These are phyloP conservation scores for Elsinoe fawcettii DNA, from an alignment of 2,329 filamentous ascomycete genomes.

Conservation along the genomic window DNA sequence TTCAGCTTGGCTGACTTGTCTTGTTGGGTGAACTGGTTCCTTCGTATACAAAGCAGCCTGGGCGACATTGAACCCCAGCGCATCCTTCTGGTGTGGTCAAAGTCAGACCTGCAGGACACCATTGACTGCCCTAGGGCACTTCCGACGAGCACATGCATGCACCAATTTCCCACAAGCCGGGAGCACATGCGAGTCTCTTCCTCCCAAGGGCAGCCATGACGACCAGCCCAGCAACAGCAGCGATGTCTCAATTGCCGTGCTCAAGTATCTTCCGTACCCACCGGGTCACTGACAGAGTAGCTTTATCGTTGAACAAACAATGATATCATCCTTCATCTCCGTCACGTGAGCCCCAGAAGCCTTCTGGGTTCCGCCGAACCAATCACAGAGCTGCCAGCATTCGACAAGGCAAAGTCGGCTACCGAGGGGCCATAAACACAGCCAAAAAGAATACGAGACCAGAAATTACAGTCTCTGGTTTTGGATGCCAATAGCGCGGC, in stretches of 20 bases:
- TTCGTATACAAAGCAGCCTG: neutral
- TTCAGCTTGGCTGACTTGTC: neutral
- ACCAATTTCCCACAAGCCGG: neutral
- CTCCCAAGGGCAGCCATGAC: neutral
- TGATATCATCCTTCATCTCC: slow-evolving; percentile 1
- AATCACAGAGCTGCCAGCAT: neutral
- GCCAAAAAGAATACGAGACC: neutral
- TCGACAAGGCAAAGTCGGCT: neutral
- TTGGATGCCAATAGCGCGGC: neutral
- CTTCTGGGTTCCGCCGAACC: neutral
- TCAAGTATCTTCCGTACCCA: neutral
- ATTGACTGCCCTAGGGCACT: neutral
- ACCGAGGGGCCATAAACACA: neutral
- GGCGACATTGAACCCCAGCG: neutral
- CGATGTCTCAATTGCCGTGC: too few species aligned
- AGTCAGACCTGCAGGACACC: neutral
- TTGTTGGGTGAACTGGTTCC: slow-evolving; percentile 3
- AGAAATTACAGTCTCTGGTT: neutral
- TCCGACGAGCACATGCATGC: neutral
- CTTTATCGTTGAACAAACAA: neutral
- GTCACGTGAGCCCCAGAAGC: neutral
- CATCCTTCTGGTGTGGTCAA: neutral
- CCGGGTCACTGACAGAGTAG: neutral
- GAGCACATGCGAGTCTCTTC: neutral
- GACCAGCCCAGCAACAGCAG: too few species aligned